These are phyloP conservation scores for Venturia asperata DNA, from an alignment of 2,329 filamentous ascomycete species.

Conservation along the genomic window DNA sequence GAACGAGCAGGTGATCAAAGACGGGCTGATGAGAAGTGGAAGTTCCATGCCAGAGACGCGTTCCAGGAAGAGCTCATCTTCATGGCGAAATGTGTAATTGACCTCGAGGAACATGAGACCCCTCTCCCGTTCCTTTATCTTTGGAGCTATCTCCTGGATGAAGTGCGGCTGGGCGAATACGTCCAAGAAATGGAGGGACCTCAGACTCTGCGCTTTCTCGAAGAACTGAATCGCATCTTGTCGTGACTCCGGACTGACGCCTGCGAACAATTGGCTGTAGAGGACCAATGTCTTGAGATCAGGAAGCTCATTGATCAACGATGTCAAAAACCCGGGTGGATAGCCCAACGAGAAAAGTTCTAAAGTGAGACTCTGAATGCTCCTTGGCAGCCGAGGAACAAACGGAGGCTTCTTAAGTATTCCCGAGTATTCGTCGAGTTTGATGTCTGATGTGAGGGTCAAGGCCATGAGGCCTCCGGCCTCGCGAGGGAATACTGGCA, in stretches of 20 bases:
- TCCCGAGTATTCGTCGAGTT: slow-evolving; percentile 39
- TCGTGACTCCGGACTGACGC: slow-evolving; percentile 33
- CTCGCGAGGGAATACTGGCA: slow-evolving; percentile 40
- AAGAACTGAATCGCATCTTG: slow-evolving; percentile 40
- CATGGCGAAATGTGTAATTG: slow-evolving; percentile 42
- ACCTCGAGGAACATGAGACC: slow-evolving; percentile 41
- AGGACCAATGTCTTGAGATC: slow-evolving; percentile 39
- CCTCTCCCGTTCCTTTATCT: slow-evolving; percentile 22
- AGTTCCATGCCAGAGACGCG: slow-evolving; percentile 35
- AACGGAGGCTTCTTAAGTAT: slow-evolving; percentile 32
- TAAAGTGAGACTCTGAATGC: slow-evolving; percentile 40
- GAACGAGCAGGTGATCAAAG: slow-evolving; percentile 34
- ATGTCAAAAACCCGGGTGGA: slow-evolving; percentile 37
- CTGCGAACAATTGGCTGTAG: slow-evolving; percentile 41
- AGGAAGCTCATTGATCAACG: slow-evolving; percentile 35
- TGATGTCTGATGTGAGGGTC: slow-evolving; percentile 45
- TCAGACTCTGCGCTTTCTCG: slow-evolving; percentile 29
- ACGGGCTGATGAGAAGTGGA: slow-evolving; percentile 31
- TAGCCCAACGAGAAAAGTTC: slow-evolving; percentile 45
- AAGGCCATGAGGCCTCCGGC: slow-evolving; percentile 39
- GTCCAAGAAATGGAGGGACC: slow-evolving; percentile 43
- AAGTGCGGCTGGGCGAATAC: slow-evolving; percentile 39
- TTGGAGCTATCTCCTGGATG: slow-evolving; percentile 29
- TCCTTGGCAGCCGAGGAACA: slow-evolving; percentile 34
- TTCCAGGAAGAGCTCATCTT: slow-evolving; percentile 37